A percentile compares a stretch with the other conserved stretches of the same genome.
phyloP scores from a whole-genome alignment of 2,329 filamentous ascomycete genomes.

The Cladosporium sp. region DNA sequence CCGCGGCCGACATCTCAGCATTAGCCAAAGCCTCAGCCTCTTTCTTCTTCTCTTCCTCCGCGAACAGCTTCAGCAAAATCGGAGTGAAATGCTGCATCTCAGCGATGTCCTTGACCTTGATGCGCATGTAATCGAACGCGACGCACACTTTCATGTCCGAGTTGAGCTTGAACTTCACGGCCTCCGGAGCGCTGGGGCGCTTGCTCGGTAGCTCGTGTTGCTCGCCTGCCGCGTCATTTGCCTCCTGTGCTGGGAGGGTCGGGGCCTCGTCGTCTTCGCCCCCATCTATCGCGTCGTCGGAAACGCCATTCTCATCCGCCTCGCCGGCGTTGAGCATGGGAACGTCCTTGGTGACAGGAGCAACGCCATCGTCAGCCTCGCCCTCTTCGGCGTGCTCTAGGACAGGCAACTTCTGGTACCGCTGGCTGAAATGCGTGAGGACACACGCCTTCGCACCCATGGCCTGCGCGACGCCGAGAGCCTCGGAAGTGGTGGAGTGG shows the following conservation, averaged over 20 bases:
- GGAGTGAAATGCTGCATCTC: conserved; percentile 58
- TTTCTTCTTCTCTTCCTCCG: conserved; percentile 33
- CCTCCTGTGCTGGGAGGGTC: conserved; percentile 20
- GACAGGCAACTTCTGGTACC: conserved; percentile 71
- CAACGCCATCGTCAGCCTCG: conserved; percentile 15
- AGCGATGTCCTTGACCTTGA: conserved; percentile 64
- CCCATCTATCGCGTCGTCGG: not conserved
- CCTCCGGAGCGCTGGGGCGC: conserved; percentile 14
- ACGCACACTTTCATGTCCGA: conserved; percentile 60
- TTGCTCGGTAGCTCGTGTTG: conserved; percentile 19
- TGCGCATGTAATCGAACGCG: conserved; percentile 73
- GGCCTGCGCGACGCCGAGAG: conserved; percentile 64
- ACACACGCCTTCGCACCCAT: conserved; percentile 79
- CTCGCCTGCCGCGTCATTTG: conserved; percentile 14
- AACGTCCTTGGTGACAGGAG: conserved; percentile 18
- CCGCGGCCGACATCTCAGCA: not conserved
- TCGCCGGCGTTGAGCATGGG: conserved; percentile 15
- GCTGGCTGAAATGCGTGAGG: conserved; percentile 90
- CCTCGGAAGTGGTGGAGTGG: conserved; percentile 83
- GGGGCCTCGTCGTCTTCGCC: conserved; percentile 6
- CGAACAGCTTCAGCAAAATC: conserved; percentile 53
- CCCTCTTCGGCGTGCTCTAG: conserved; percentile 35
- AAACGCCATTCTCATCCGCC: conserved; percentile 17
- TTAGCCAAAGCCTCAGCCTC: not conserved
- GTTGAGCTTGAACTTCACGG: conserved; percentile 33